Evolutionary conservation across 2,329 filamentous ascomycete genomes (phyloP).

Genomic region (Colletotrichum sp.): DNA sequence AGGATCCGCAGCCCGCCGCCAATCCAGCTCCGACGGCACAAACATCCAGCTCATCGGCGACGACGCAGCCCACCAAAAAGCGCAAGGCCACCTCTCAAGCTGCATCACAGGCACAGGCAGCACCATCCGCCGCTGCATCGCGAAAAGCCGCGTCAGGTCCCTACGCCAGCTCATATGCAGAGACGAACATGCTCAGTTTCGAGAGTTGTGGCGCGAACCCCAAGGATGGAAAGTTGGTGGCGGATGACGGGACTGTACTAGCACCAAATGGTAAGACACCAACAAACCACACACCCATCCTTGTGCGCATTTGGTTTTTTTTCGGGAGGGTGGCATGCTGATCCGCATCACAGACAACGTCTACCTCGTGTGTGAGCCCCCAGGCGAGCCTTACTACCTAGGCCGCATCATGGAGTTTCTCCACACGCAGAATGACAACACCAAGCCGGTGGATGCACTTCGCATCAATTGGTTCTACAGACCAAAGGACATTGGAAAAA

Average conservation of each 20-base stretch:
- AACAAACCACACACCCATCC: slow-evolving; percentile 24
- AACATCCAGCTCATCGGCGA: slow-evolving; percentile 55
- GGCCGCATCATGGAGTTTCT: slow-evolving; percentile 99
- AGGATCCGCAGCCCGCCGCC: slow-evolving; percentile 34
- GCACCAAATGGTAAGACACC: slow-evolving; percentile 78
- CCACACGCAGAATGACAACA: slow-evolving; percentile 76
- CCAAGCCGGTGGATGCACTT: slow-evolving; percentile 80
- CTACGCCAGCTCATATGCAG: slow-evolving; percentile 47
- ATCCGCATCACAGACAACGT: slow-evolving; percentile 67
- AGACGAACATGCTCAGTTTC: slow-evolving; percentile 91
- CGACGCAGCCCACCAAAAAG: slow-evolving; percentile 71
- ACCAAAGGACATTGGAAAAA: slow-evolving; percentile 92
- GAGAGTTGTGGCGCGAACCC: slow-evolving; percentile 71
- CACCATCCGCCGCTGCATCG: slow-evolving; percentile 32
- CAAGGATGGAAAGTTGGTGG: slow-evolving; percentile 78
- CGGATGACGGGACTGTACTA: slow-evolving; percentile 88
- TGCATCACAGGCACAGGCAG: slow-evolving; percentile 11
- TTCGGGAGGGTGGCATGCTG: slow-evolving; percentile 22
- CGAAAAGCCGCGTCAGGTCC: slow-evolving; percentile 41
- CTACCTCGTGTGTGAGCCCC: slow-evolving; percentile 96
- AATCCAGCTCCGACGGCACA: slow-evolving; percentile 26
- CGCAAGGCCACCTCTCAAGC: slow-evolving; percentile 71
- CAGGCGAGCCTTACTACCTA: slow-evolving; percentile 96
- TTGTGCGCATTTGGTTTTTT: not conserved
- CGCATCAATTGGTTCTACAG: slow-evolving; percentile 99